Evolutionary conservation across 148 eudicot species (phyloP), one percentile per base, ranked within the genome.

Genomic region (Rhododendron griersonianum): DNA sequence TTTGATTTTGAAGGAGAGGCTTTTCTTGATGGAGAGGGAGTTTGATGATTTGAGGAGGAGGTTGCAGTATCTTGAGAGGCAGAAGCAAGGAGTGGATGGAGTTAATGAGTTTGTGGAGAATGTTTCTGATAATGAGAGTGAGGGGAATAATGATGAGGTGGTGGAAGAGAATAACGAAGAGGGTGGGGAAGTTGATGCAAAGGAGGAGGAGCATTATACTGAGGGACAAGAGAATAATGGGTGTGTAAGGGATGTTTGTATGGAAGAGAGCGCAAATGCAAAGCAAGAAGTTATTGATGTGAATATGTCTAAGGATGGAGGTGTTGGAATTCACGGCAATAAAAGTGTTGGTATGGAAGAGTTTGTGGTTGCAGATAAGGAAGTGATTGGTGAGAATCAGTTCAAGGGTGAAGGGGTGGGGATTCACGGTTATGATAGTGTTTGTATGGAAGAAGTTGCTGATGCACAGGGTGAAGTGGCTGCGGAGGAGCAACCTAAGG

Each of bases 11-110:
- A 88, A 82, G 87, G 89, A 81, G 78, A 73, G 87, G 82, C 23
- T 88, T 63, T 86, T 88, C 73, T 86, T 83, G 76, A 88, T 88
- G 90, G 90, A 83, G 75, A 79, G 81, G 63, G 90, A 88, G 67
- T 71, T 88, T 71, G 88, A 67, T 55, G 84, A 86, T 59, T 73
- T 88, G 88, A 83, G 90, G 81, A 86, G 86, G 85, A 86, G 88
- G 82, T 82, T 88, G 75, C 86, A 78, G 67, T 71, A 51, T 7
- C 83, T 83, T 87, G 87, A 83, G 74, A 86, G 65, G 61, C 30
- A 25, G 3, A 33, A 21, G 33, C 45, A 57, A 45, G 78, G 8
- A 44, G 11, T 28, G 69, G 44, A 88, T 23, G 63, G 30, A 11
- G 78, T 65, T 11, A 83, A 80, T 7, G 81, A 71, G 53, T 87